Conservation (phyloP, 2,329 filamentous ascomycete species). For the Acephala macrosclerotiorum region DNA sequence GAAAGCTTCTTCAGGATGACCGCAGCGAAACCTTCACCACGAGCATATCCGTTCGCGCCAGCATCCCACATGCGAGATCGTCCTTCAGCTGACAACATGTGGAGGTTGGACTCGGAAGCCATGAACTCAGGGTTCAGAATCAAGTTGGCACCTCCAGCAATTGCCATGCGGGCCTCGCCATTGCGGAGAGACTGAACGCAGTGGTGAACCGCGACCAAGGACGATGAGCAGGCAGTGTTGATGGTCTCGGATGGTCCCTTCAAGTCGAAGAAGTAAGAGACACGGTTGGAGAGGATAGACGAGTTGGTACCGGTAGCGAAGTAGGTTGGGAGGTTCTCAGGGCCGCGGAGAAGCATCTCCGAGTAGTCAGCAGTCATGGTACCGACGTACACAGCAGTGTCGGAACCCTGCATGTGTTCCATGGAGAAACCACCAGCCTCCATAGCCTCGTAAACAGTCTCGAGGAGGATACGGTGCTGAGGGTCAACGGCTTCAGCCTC, state of each 20-base stretch:
- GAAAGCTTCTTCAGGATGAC: constrained; percentile 65
- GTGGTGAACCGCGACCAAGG: constrained; percentile 46
- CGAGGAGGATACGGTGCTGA: constrained; percentile 34
- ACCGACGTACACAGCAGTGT: constrained; percentile 44
- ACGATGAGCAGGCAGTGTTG: constrained; percentile 51
- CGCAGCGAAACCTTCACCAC: constrained; percentile 62
- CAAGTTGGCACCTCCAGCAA: constrained; percentile 36
- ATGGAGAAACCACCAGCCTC: constrained; percentile 36
- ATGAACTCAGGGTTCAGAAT: constrained; percentile 27
- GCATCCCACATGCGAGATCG: constrained; percentile 50
- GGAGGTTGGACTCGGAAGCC: constrained; percentile 50
- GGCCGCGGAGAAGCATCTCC: constrained; percentile 22
- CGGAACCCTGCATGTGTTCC: constrained; percentile 24
- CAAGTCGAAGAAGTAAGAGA: constrained; percentile 52
- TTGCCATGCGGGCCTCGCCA: constrained; percentile 27
- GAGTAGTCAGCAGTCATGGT: constrained; percentile 37
- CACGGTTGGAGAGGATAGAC: constrained; percentile 49
- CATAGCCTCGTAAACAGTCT: constrained; percentile 41
- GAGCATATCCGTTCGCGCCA: constrained; percentile 33
- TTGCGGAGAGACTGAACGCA: constrained; percentile 33
- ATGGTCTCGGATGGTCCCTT: constrained; percentile 48
- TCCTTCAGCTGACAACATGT: constrained; percentile 42
- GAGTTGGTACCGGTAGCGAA: constrained; percentile 44
- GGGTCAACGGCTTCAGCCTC: constrained; percentile 41
- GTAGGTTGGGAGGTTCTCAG: constrained; percentile 34